Evolutionary conservation across 169 alveolate species (phyloP), one percentile per base, ranked within the genome.

Genomic region (Eimeria praecox): DNA sequence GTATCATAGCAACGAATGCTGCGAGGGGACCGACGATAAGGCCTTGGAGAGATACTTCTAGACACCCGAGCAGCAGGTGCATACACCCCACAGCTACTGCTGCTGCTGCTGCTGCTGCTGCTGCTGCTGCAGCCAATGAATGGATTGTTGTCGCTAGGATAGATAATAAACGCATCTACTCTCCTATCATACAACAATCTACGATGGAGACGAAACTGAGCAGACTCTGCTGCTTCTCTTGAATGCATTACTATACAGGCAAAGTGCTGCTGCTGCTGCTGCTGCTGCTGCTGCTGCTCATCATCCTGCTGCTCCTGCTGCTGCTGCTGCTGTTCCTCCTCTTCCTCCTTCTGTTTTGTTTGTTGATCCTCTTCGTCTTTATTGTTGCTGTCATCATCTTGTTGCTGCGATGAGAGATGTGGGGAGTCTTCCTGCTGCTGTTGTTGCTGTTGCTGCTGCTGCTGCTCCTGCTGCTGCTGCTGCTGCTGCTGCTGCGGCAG

Each of bases 371-470:
- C 20, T 14, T 52, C 20, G 20, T 52, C 59, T 52, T 52, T 52
- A 27, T 46, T 73, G 20, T 52, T 52, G 6, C 14, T 14, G 6
- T 52, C 59, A 9, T 52, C 59, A 6, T 52, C 87, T 52, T 14
- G 20, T 52, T 52, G 56, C 97, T 98, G 77, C 98, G 98, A 35
- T 97, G 95, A 73, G 87, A 87, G 42, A 95, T 95, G 85, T 56
- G 64, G 12, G 59, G 12, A 56, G 10, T 56, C 64, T 12, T 52
- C 14, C 59, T 52, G 59, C 59, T 52, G 59, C 59, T 52, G 59
- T 33, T 42, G 35, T 64, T 78, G 56, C 89, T 42, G 44, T 64
- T 42, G 56, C 66, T 38, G 89, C 27, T 18, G 64, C 64, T n/a
- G 89, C 56, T n/a, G 89, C 89, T n/a, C 64, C 66, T n/a, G 89